phyloP scores from a whole-genome alignment of 78 protist genomes.

The Guillardia theta region DNA sequence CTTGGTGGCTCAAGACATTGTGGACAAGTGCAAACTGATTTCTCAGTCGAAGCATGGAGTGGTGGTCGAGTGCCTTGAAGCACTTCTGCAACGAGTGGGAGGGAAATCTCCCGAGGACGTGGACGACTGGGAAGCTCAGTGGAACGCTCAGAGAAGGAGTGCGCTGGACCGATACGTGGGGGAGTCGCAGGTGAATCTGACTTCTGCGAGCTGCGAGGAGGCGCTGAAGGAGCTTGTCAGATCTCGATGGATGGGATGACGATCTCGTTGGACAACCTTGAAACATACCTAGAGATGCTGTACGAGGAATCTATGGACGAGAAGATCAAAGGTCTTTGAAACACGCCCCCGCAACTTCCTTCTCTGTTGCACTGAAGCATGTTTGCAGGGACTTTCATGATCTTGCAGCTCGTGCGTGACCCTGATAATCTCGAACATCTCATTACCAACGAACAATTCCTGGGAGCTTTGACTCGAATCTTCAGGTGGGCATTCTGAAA shows the following conservation, averaged over 20 bases:
- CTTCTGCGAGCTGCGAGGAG: too few species aligned
- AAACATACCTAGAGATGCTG: neutral
- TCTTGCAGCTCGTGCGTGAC: neutral
- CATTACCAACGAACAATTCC: neutral
- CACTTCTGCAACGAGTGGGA: neutral
- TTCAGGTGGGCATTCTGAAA: too few species aligned
- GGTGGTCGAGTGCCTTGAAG: neutral
- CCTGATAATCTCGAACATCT: neutral
- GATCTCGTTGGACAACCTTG: neutral
- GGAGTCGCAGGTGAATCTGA: too few species aligned
- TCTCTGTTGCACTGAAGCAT: too few species aligned
- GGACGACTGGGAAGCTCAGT: neutral
- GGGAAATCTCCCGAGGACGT: neutral
- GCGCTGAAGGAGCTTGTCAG: neutral
- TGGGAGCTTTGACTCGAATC: neutral
- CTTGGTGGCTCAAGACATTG: neutral
- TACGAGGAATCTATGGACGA: neutral
- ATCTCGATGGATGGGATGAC: neutral
- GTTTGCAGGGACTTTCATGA: neutral
- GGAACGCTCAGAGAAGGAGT: neutral
- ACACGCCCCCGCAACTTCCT: too few species aligned
- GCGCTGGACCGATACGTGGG: neutral
- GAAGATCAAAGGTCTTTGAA: neutral
- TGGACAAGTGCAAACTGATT: conserved; percentile 8
- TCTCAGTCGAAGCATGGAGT: neutral